Evolutionary conservation across 2,329 filamentous ascomycete genomes (phyloP).

Genomic region (Nemania sp.): DNA sequence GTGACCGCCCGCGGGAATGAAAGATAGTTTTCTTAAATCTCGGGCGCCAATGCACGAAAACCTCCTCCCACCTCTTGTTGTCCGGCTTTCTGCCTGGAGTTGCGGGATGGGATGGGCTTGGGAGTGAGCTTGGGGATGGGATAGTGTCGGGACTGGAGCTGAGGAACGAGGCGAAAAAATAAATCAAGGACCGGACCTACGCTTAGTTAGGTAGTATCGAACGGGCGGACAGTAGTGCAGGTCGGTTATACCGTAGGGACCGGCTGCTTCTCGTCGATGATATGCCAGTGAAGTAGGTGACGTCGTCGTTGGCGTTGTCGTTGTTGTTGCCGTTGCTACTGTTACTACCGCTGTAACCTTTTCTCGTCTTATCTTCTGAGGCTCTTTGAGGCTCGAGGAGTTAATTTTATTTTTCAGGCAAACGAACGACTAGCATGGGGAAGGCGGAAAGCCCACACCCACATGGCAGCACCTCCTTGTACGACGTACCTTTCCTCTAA

Average conservation of each 20-base stretch:
- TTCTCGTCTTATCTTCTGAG: background rate
- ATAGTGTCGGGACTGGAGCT: background rate
- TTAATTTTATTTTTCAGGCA: no score
- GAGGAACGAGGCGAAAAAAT: background rate
- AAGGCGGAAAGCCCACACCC: no score
- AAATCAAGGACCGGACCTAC: no score
- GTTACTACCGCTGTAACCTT: background rate
- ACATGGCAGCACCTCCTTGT: background rate
- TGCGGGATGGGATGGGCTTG: background rate
- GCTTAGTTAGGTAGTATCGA: no score
- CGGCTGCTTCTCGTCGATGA: background rate
- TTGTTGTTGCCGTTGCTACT: background rate
- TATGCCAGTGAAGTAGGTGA: background rate
- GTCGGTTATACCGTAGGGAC: background rate
- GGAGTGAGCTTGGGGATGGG: background rate
- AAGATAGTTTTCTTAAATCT: background rate
- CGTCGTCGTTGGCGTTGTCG: background rate
- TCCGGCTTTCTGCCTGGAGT: background rate
- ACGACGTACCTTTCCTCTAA: background rate
- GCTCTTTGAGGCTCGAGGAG: no score
- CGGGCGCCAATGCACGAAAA: slow-evolving; percentile 1
- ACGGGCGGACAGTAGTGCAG: background rate
- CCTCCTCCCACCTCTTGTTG: background rate
- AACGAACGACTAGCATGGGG: no score
- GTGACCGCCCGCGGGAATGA: background rate